Evolutionary conservation across 2,329 filamentous ascomycete genomes (phyloP), one percentile per base, ranked within the genome.

Genomic region (Colletotrichum tofieldiae): DNA sequence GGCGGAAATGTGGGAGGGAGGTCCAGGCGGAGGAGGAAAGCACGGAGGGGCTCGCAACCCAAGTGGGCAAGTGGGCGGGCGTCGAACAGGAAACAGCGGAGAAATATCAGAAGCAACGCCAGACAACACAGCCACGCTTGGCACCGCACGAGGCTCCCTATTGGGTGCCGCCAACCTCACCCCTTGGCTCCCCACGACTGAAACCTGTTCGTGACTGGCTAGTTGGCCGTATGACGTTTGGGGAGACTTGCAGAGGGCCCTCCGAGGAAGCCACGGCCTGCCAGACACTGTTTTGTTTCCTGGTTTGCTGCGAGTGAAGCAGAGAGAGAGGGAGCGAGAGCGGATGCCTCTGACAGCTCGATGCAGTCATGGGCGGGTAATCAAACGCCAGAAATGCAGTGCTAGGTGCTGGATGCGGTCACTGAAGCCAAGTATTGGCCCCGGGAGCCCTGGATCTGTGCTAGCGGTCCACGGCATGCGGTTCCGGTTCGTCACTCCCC

Each of bases 81-180:
- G 37, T 35, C 37, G 45, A 32, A 51, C 60, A 63, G 63, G 65
- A 72, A 72, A 69, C 70, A 67, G 54, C 59, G 70, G 70, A 60
- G 66, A 72, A 54, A 70, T 69, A 64, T 64, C 54, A 47, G 52
- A 64, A 68, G 65, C 58, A 72, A 71, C 56, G 47, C 65, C 47
- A 72, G 66, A 70, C 70, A 70, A 64, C 70, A 70, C 70, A 72
- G 70, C 70, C 70, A 72, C 70, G 65, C 70, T 72, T 72, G 70
- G 70, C 70, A 65, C 29, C 54, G 18, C 20, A 29, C 43, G 37
- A 47, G 32, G 58, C 41, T n/a, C n/a, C 45, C 37, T 32, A 72
- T 72, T 70, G 70, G 65, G 54, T 39, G 58, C 45, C 54, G 26
- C n/a, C 60, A 26, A 61, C 32, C 29, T 47, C 43, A 49, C 54